Percentiles rank a stretch among this genome's conserved stretches.
Evolutionary conservation across 2,329 filamentous ascomycete genomes (phyloP).

Genomic region (Sclerotinia glacialis): DNA sequence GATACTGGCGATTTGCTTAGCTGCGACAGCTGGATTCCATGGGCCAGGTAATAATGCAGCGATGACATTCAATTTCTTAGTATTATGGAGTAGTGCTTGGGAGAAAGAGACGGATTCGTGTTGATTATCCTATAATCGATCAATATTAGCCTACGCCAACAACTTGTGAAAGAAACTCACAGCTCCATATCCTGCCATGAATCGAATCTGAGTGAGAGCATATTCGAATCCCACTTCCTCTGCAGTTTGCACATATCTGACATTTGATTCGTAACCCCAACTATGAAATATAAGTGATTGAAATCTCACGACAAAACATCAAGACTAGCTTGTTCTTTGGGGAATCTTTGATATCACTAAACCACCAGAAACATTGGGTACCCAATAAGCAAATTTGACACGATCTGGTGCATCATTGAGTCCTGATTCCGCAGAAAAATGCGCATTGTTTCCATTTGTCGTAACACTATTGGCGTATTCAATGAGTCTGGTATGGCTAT

Average conservation of each 20-base stretch:
- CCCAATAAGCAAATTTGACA: conserved; percentile 52
- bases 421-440: conserved; percentile 37
- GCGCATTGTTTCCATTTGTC: conserved; percentile 21
- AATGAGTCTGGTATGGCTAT: conserved; percentile 4
- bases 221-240: conserved; percentile 51
- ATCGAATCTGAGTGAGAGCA: conserved; percentile 51
- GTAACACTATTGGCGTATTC: conserved; percentile 2
- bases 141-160: background rate
- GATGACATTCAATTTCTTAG: conserved; percentile 50
- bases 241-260: conserved; percentile 49
- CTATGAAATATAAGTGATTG: conserved; percentile 23
- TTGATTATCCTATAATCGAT: conserved; percentile 42
- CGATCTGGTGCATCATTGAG: conserved; percentile 46
- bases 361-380: conserved; percentile 53
- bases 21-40: conserved; percentile 51
- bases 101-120: conserved; percentile 53
- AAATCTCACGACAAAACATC: background rate
- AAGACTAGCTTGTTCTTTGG: conserved; percentile 42
- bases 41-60: conserved; percentile 51
- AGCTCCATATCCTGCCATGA: conserved; percentile 51
- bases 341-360: conserved; percentile 53
- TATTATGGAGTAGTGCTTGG: conserved; percentile 48
- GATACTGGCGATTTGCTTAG: conserved; percentile 53
- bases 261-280: conserved; percentile 50
- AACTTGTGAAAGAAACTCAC: conserved; percentile 27